Percentiles rank a stretch among this genome's conserved stretches.
Conservation (phyloP, 2,329 filamentous ascomycete species). For the Penicillium sp. region DNA sequence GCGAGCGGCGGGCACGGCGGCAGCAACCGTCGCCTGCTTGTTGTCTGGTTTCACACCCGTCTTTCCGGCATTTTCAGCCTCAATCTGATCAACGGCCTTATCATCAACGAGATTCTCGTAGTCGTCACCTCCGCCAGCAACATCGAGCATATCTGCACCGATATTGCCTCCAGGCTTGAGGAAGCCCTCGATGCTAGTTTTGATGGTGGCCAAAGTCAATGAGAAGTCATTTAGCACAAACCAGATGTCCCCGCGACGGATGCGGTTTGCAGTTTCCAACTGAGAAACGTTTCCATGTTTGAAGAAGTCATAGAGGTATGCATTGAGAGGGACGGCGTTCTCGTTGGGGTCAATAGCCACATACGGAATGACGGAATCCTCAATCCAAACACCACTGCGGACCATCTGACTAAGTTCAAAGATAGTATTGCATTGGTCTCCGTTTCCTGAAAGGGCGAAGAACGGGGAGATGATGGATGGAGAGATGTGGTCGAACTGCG, state of each 20-base stretch:
- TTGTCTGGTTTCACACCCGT: not conserved
- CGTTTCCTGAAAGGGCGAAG: slow-evolving; percentile 66
- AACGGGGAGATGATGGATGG: slow-evolving; percentile 51
- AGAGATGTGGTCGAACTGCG: not conserved
- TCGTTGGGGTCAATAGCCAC: slow-evolving; percentile 61
- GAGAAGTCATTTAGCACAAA: slow-evolving; percentile 68
- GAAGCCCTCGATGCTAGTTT: slow-evolving; percentile 31
- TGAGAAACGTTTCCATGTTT: slow-evolving; percentile 65
- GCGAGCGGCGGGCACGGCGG: not conserved
- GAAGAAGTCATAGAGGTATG: slow-evolving; percentile 68
- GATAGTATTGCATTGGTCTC: slow-evolving; percentile 62
- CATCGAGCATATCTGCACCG: slow-evolving; percentile 20
- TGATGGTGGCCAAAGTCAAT: slow-evolving; percentile 42
- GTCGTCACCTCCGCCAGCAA: slow-evolving; percentile 28
- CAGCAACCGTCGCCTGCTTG: not conserved
- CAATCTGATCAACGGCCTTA: slow-evolving; percentile 1
- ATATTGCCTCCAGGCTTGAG: slow-evolving; percentile 19
- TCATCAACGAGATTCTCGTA: slow-evolving; percentile 21
- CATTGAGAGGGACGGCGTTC: slow-evolving; percentile 40
- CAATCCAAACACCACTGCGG: slow-evolving; percentile 68
- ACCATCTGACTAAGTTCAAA: slow-evolving; percentile 65
- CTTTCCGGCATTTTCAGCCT: not conserved
- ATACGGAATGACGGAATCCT: slow-evolving; percentile 69
- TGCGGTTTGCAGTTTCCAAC: slow-evolving; percentile 62
- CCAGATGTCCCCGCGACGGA: slow-evolving; percentile 68